Evolutionary conservation across 2,329 filamentous ascomycete species (phyloP), one percentile per base, ranked within the genome.

Genomic region (Dryadomyces sulphureus): DNA sequence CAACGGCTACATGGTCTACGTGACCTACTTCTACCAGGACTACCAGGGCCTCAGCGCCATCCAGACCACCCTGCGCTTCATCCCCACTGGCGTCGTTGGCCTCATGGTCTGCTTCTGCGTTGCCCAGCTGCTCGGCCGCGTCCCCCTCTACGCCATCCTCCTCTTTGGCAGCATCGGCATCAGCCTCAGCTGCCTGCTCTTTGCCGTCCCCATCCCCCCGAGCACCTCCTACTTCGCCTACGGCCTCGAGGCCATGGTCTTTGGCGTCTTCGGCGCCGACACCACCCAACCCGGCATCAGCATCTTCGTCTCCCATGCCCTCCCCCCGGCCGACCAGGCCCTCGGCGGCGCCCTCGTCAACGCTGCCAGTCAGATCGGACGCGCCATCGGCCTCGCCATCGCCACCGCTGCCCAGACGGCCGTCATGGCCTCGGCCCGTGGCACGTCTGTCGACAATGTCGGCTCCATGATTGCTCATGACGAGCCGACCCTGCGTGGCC

Each of bases 1-100:
- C 62, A 83, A 81, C 61, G 79, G 79, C 57, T 82, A 72, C 53
- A 62, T 83, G 35, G 66, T 84, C 49, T 82, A 73, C 54, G 72
- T 77, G 1, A 85, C 81, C 5, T 84, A 80, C 59, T 82, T 75
- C 60, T 84, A 75, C 60, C 81, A 85, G 59, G 71, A 79, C 51
- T 84, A 73, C 56, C 77, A 80, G 53, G 73, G 69, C 0, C 66
- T 77, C 2, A 69, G 67, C 0, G 65, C 78, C 0, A 63, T 84
- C n/a, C 72, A 82, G 51, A 84, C 80, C 0, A 82, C 79, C 12
- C 57, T 84, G 8, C 75, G 79, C 3, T 85, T 84, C 57, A 66
- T 85, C 8, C 80, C 81, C 0, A 80, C 75, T 0, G 80, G 80
- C 9, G 65, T 79, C 0, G 66, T 65, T 7, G 80, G 81, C 7